Percentiles rank a stretch among this genome's conserved stretches.
Conservation (phyloP, 1,284 basidiomycete genomes). For the Cryptococcus sp. region DNA sequence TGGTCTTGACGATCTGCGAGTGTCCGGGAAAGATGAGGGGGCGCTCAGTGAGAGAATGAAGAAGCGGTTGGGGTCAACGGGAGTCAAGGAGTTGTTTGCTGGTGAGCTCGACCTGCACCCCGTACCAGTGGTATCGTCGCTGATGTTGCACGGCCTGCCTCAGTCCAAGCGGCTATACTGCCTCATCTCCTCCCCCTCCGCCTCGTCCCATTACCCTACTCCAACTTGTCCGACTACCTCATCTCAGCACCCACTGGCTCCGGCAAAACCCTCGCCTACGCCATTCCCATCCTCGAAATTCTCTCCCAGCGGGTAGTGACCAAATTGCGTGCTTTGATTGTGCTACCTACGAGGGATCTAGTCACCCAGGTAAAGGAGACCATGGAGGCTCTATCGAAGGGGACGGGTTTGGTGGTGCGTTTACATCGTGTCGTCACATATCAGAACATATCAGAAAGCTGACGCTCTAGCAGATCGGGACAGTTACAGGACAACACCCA, state of each 20-base stretch:
- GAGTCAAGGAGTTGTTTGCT: constrained; percentile 78
- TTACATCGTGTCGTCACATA: background rate
- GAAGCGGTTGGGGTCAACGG: constrained; percentile 66
- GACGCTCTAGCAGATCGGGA: constrained; percentile 39
- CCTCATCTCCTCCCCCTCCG: constrained; percentile 39
- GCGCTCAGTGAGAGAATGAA: constrained; percentile 63
- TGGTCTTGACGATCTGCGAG: constrained; percentile 53
- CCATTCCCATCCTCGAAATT: constrained; percentile 85
- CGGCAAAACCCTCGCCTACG: constrained; percentile 94
- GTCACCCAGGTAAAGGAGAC: constrained; percentile 90
- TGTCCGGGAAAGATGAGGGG: constrained; percentile 43
- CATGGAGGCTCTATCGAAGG: constrained; percentile 77
- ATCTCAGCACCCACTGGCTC: constrained; percentile 98
- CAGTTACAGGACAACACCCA: constrained; percentile 48
- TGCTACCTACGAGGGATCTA: constrained; percentile 93
- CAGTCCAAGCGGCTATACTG: constrained; percentile 46
- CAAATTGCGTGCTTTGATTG: constrained; percentile 81
- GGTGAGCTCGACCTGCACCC: constrained; percentile 56
- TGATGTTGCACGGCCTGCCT: constrained; percentile 22
- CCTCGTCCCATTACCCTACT: constrained; percentile 63
- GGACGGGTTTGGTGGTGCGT: constrained; percentile 76
- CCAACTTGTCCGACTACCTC: constrained; percentile 76
- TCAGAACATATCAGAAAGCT: background rate
- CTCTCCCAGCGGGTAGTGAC: constrained; percentile 71
- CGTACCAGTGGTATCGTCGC: background rate